Evolutionary conservation across 345 rosid genomes (phyloP).

Genomic region (Euphorbia pulcherrima): DNA sequence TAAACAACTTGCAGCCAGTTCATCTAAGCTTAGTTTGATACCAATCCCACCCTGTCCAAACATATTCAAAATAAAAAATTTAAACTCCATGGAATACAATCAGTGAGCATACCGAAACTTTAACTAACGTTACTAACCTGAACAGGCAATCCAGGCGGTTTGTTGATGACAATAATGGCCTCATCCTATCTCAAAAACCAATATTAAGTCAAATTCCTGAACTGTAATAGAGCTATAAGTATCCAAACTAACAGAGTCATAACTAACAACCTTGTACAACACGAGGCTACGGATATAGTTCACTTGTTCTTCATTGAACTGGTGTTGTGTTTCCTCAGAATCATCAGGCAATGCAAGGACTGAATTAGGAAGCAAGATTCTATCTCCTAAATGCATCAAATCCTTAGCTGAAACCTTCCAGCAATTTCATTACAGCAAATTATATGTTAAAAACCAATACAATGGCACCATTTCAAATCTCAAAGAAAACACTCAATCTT

Average conservation of each 20-base stretch:
- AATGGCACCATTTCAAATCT: neutral
- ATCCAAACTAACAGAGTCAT: constrained; percentile 5
- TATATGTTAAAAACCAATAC: neutral
- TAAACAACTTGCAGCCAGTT: constrained; percentile 66
- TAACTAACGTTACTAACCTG: constrained; percentile 70
- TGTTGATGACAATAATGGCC: constrained; percentile 69
- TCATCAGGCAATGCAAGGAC: constrained; percentile 38
- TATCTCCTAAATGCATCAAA: constrained; percentile 61
- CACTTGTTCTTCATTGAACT: constrained; percentile 55
- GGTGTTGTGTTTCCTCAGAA: constrained; percentile 38
- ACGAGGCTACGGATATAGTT: constrained; percentile 57
- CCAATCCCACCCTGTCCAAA: constrained; percentile 75
- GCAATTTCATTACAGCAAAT: constrained; percentile 8
- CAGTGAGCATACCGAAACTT: neutral
- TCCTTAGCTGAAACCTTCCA: constrained; percentile 84
- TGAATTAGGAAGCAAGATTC: constrained; percentile 62
- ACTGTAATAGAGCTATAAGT: constrained; percentile 2
- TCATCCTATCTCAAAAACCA: constrained; percentile 55
- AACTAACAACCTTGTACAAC: constrained; percentile 63
- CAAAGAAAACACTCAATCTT: neutral
- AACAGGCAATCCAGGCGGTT: constrained; percentile 91
- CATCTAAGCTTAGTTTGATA: constrained; percentile 75
- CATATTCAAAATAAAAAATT: neutral
- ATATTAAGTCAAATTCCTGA: constrained; percentile 10
- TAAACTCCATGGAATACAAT: neutral